A percentile compares a stretch with the other conserved stretches of the same genome.
phyloP scores from a whole-genome alignment of 176 grass and related monocot genomes.

The Melocanna baccifera region DNA sequence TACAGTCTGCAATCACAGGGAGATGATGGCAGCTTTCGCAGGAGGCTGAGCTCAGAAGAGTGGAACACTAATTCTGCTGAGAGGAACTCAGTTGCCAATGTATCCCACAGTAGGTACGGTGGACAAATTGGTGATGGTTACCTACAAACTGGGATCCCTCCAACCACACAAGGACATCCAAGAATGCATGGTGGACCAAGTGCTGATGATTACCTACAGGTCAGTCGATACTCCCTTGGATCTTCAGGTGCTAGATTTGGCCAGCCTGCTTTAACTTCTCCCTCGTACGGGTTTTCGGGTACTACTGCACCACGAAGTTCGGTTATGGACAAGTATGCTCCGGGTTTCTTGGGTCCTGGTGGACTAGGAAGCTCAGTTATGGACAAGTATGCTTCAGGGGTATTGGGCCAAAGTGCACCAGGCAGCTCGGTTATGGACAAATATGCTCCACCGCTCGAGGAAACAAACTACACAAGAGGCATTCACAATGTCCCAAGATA shows the following conservation, averaged over 20 bases:
- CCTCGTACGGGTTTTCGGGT: slow-evolving; percentile 35
- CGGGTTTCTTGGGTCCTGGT: slow-evolving; percentile 25
- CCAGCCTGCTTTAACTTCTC: slow-evolving; percentile 21
- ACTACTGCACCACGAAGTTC: slow-evolving; percentile 31
- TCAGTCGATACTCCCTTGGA: slow-evolving; percentile 28
- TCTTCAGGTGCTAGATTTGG: slow-evolving; percentile 25
- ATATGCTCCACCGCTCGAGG: slow-evolving; percentile 51
- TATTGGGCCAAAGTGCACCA: slow-evolving; percentile 12
- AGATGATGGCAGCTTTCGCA: slow-evolving; percentile 2
- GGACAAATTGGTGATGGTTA: slow-evolving; percentile 6
- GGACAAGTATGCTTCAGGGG: slow-evolving; percentile 44
- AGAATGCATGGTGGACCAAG: slow-evolving; percentile 3
- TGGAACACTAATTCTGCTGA: background rate
- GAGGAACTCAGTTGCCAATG: background rate
- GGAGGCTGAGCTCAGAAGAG: background rate
- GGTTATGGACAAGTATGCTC: slow-evolving; percentile 52
- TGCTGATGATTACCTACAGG: slow-evolving; percentile 13
- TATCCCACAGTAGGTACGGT: background rate
- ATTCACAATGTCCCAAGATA: background rate
- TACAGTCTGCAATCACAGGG: slow-evolving; percentile 24
- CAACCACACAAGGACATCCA: background rate
- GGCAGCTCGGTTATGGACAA: slow-evolving; percentile 47
- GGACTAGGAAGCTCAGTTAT: slow-evolving; percentile 40
- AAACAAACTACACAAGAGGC: slow-evolving; percentile 35
- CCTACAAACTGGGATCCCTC: background rate